A percentile compares a stretch with the other conserved stretches of the same genome.
Evolutionary conservation across 1,284 basidiomycete genomes (phyloP).

Genomic region (Moniliella sp.): DNA sequence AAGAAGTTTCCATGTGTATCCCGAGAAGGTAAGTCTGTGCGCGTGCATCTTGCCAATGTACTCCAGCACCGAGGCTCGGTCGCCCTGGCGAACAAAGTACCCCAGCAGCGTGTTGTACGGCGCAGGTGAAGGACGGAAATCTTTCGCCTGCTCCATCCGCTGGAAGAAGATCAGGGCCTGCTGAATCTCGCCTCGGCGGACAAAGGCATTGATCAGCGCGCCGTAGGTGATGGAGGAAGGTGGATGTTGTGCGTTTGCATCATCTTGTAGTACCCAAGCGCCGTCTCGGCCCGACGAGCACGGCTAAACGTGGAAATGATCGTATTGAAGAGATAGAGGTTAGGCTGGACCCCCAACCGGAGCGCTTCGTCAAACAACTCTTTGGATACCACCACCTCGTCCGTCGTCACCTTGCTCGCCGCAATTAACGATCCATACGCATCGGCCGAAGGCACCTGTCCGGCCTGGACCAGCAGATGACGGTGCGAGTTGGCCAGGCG

Average conservation of each 20-base stretch:
- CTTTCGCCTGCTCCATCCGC: slow-evolving; percentile 55
- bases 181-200: slow-evolving; percentile 62
- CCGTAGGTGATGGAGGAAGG: slow-evolving; percentile 79
- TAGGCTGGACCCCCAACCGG: slow-evolving; percentile 17
- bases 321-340: slow-evolving; percentile 29
- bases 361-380: slow-evolving; percentile 30
- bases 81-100: slow-evolving; percentile 68
- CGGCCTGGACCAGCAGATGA: slow-evolving; percentile 20
- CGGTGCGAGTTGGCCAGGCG: slow-evolving; percentile 17
- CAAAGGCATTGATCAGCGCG: slow-evolving; percentile 62
- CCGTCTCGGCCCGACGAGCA: slow-evolving; percentile 27
- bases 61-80: slow-evolving; percentile 42
- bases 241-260: slow-evolving; percentile 39
- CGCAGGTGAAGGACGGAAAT: slow-evolving; percentile 70
- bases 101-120: slow-evolving; percentile 99
- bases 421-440: slow-evolving; percentile 29
- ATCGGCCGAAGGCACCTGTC: slow-evolving; percentile 17
- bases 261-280: slow-evolving; percentile 26
- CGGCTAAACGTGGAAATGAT: slow-evolving; percentile 31
- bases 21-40: slow-evolving; percentile 42
- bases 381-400: slow-evolving; percentile 28
- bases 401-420: slow-evolving; percentile 28
- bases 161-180: slow-evolving; percentile 66
- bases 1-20: slow-evolving; percentile 42
- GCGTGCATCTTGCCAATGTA: slow-evolving; percentile 47